Percentiles rank a stretch among this genome's conserved stretches.
phyloP scores from a whole-genome alignment of 176 grass and related monocot species.

The Raddia guianensis region DNA sequence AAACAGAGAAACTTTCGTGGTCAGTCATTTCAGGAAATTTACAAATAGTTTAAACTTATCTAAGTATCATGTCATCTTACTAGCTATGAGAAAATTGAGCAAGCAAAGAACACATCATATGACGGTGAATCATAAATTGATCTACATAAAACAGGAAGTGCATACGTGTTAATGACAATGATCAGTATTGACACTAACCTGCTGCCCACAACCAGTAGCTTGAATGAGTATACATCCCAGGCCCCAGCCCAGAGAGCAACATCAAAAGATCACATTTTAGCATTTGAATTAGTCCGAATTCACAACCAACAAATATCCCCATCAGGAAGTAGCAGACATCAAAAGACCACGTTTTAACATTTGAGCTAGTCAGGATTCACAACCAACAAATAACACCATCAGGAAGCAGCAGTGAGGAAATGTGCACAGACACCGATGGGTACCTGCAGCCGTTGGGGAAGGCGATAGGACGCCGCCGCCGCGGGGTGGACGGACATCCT shows the following conservation, averaged over 20 bases:
- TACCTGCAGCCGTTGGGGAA: slow-evolving; percentile 85
- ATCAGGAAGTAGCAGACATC: not conserved
- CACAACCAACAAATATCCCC: not conserved
- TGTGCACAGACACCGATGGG: not conserved
- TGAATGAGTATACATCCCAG: slow-evolving; percentile 90
- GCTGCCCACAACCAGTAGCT: slow-evolving; percentile 92
- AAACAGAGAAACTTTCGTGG: not conserved
- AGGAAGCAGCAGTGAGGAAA: not conserved
- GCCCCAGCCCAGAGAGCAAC: not conserved
- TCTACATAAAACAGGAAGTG: not conserved
- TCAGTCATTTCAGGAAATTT: not conserved
- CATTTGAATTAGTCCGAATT: not conserved
- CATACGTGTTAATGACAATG: not conserved
- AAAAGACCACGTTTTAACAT: not conserved
- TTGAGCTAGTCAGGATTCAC: not conserved
- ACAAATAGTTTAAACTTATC: not conserved
- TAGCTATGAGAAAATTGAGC: not conserved
- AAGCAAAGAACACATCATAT: not conserved
- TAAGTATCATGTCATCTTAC: not conserved
- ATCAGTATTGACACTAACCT: slow-evolving; percentile 52
- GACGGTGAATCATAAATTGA: not conserved
- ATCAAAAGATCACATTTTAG: not conserved
- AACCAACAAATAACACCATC: not conserved
- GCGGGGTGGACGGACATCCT: slow-evolving; percentile 85
- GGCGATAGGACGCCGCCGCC: slow-evolving; percentile 69